Percentiles rank a stretch among this genome's conserved stretches.
Conservation (phyloP, 352 stramenopile species). For the Globisporangium megalacanthum region DNA sequence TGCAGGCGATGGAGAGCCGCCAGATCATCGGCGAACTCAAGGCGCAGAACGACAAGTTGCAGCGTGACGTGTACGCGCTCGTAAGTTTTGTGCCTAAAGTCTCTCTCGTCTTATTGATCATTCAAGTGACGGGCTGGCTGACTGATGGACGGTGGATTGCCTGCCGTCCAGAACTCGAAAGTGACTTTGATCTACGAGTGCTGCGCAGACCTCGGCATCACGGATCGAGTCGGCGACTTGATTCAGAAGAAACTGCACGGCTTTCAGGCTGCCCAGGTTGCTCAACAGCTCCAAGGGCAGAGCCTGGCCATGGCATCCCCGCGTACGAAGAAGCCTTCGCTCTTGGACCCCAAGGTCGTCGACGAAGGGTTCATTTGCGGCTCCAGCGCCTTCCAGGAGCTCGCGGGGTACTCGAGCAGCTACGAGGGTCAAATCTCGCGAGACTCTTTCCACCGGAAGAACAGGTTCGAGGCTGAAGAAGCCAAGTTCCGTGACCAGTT, state of each 20-base stretch:
- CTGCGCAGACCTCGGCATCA: slow-evolving; percentile 41
- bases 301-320: slow-evolving; percentile 16
- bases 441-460: slow-evolving; percentile 41
- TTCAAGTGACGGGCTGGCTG: not conserved
- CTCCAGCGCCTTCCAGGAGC: slow-evolving; percentile 47
- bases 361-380: slow-evolving; percentile 59
- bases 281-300: slow-evolving; percentile 20
- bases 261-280: slow-evolving; percentile 37
- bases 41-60: slow-evolving; percentile 51
- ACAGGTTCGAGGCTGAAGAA: slow-evolving; percentile 55
- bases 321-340: slow-evolving; percentile 20
- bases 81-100: slow-evolving; percentile 7
- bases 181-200: slow-evolving; percentile 60
- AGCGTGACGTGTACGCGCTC: slow-evolving; percentile 47
- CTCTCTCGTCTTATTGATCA: not conserved
- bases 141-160: no score
- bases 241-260: slow-evolving; percentile 59
- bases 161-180: slow-evolving; percentile 39
- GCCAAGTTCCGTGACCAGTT: slow-evolving; percentile 38
- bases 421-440: slow-evolving; percentile 49
- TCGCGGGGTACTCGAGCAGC: slow-evolving; percentile 52
- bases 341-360: slow-evolving; percentile 9
- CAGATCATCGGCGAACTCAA: slow-evolving; percentile 48
- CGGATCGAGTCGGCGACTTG: slow-evolving; percentile 47
- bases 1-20: slow-evolving; percentile 44